Evolutionary conservation across 768 basidiomycete genomes (phyloP).

Genomic region (Omphalotus guepiniiformis): DNA sequence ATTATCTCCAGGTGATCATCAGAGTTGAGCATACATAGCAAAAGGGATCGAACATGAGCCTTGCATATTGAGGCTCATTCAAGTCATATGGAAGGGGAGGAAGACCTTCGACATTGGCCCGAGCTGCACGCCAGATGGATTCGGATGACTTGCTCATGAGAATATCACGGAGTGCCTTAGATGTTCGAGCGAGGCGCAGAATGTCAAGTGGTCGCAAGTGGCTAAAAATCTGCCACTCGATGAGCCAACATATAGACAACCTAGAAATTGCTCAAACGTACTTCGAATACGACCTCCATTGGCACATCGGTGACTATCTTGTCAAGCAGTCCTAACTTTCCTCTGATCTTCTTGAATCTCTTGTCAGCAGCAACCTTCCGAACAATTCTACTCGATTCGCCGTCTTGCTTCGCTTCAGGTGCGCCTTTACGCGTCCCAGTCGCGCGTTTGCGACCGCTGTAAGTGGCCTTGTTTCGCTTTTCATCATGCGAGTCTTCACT

Average conservation of each 20-base stretch:
- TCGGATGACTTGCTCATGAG: constrained; percentile 43
- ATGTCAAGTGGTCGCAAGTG: constrained; percentile 47
- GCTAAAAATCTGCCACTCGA: constrained; percentile 41
- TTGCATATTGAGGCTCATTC: constrained; percentile 47
- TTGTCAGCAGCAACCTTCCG: no score
- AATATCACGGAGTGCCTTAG: constrained; percentile 42
- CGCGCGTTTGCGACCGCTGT: no score
- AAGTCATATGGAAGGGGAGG: constrained; percentile 46
- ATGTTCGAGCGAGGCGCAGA: constrained; percentile 44
- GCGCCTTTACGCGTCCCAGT: no score
- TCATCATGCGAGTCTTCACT: no score
- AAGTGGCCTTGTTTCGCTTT: no score
- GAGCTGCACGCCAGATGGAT: constrained; percentile 45
- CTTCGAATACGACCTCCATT: background rate
- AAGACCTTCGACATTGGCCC: constrained; percentile 36
- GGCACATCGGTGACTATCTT: background rate
- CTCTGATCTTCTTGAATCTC: background rate
- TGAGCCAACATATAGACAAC: background rate
- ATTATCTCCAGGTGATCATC: constrained; percentile 13
- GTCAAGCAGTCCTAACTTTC: background rate
- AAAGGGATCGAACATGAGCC: constrained; percentile 46
- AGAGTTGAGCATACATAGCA: constrained; percentile 45
- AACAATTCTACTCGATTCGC: no score
- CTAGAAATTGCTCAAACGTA: background rate
- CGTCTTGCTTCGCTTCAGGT: no score